Percentiles rank a stretch among this genome's conserved stretches.
Conservation (phyloP, 192 early-diverging fungal species). For the Coemansia asiatica region DNA sequence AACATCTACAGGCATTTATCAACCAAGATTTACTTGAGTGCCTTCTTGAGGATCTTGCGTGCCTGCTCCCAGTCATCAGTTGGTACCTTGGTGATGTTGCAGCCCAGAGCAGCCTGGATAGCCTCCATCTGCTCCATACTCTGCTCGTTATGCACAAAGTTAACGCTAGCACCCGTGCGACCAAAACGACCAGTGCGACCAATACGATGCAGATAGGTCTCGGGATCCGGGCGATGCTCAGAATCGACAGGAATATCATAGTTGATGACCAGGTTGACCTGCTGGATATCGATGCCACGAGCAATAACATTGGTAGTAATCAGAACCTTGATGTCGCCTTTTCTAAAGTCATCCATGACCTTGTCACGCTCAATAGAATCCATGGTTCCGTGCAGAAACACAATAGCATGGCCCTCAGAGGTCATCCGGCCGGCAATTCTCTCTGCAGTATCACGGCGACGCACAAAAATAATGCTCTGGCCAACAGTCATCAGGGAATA, state of each 20-base stretch:
- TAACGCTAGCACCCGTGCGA: conserved; percentile 89
- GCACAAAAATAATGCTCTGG: conserved; percentile 95
- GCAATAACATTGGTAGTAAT: conserved; percentile 97
- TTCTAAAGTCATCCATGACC: conserved; percentile 91
- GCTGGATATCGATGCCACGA: conserved; percentile 95
- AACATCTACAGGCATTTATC: no score
- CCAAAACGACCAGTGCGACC: conserved; percentile 98
- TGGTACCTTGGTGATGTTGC: conserved; percentile 75
- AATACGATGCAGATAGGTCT: conserved; percentile 97
- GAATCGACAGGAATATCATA: conserved; percentile 87
- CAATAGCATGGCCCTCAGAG: conserved; percentile 78
- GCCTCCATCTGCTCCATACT: conserved; percentile 75
- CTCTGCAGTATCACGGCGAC: conserved; percentile 83
- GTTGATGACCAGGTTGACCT: conserved; percentile 95
- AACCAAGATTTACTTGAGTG: conserved; percentile 57
- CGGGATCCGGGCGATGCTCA: conserved; percentile 70
- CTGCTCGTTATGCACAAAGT: conserved; percentile 85
- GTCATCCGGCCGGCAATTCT: conserved; percentile 72
- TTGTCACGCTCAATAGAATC: conserved; percentile 76
- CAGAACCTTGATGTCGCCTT: conserved; percentile 86
- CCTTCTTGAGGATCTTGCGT: conserved; percentile 85
- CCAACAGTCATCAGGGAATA: conserved; percentile 87
- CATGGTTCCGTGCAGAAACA: conserved; percentile 82
- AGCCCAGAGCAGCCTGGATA: conserved; percentile 80
- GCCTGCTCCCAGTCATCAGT: conserved; percentile 82